Evolutionary conservation across 2,329 filamentous ascomycete species (phyloP).

Genomic region (Pseudopyrenochaeta lycopersici): DNA sequence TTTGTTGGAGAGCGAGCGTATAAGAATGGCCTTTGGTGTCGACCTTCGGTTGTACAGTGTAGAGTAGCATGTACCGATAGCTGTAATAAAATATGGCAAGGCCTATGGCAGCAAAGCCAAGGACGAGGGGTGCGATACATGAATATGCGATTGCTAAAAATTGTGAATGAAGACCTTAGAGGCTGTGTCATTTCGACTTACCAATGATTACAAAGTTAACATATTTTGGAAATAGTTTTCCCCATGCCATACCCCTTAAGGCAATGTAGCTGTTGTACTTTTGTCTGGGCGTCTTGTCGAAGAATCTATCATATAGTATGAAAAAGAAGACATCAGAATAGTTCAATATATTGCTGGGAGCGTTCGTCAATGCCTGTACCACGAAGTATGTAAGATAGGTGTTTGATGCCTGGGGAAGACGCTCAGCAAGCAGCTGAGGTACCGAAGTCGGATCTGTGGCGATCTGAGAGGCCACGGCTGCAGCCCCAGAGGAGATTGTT

Average conservation of each 20-base stretch:
- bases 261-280: conserved; percentile 48
- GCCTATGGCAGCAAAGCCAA: conserved; percentile 82
- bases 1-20: conserved; percentile 84
- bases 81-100: conserved; percentile 85
- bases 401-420: conserved; percentile 85
- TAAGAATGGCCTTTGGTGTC: conserved; percentile 91
- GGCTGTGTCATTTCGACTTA: conserved; percentile 21
- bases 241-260: conserved; percentile 49
- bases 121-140: conserved; percentile 83
- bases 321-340: conserved; percentile 77
- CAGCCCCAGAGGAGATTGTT: conserved; percentile 82
- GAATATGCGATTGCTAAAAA: conserved; percentile 79
- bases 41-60: conserved; percentile 81
- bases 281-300: conserved; percentile 74
- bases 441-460: conserved; percentile 68
- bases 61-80: conserved; percentile 90
- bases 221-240: conserved; percentile 52
- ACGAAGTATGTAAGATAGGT: conserved; percentile 97
- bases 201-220: conserved; percentile 53
- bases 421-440: conserved; percentile 72
- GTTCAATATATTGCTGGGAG: conserved; percentile 78
- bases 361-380: conserved; percentile 85
- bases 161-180: conserved; percentile 14
- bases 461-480: conserved; percentile 72
- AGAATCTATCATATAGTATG: conserved; percentile 75